A percentile compares a stretch with the other conserved stretches of the same genome.
Conservation (phyloP, 23 red algal species). For the Cyanidiococcus yangmingshanensis region DNA sequence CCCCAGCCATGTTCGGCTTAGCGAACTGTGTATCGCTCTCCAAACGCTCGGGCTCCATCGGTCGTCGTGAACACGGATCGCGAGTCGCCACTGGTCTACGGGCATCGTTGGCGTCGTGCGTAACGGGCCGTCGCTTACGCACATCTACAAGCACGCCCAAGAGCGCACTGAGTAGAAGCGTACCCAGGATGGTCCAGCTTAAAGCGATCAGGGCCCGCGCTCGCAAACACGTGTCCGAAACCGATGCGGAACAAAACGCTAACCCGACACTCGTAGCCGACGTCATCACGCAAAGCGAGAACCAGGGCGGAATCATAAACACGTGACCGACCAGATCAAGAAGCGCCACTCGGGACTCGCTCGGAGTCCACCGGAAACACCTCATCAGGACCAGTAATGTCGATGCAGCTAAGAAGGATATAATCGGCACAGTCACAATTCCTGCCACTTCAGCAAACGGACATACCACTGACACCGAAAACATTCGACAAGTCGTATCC, state of each 20-base stretch:
- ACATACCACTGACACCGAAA: neutral
- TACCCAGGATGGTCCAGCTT: neutral
- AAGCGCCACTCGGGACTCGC: neutral
- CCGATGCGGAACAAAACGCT: neutral
- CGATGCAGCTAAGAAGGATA: neutral
- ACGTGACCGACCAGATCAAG: neutral
- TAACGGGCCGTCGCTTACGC: too few species aligned
- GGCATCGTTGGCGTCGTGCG: too few species aligned
- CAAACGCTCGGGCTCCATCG: too few species aligned
- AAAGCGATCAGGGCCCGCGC: neutral
- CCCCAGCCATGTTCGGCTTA: too few species aligned
- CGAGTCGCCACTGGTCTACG: too few species aligned
- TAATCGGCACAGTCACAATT: neutral
- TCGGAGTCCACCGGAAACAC: neutral
- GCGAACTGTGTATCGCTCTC: too few species aligned
- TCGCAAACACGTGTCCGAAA: neutral
- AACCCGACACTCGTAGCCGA: neutral
- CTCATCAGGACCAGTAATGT: neutral
- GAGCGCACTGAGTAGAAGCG: neutral
- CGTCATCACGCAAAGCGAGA: neutral
- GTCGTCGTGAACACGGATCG: too few species aligned
- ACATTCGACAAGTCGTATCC: neutral
- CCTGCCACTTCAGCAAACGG: neutral
- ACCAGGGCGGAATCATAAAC: neutral
- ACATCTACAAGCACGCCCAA: too few species aligned